Percentiles rank a stretch among this genome's conserved stretches.
phyloP scores from a whole-genome alignment of 257 asterid genomes.

The Pogostemon cablin region DNA sequence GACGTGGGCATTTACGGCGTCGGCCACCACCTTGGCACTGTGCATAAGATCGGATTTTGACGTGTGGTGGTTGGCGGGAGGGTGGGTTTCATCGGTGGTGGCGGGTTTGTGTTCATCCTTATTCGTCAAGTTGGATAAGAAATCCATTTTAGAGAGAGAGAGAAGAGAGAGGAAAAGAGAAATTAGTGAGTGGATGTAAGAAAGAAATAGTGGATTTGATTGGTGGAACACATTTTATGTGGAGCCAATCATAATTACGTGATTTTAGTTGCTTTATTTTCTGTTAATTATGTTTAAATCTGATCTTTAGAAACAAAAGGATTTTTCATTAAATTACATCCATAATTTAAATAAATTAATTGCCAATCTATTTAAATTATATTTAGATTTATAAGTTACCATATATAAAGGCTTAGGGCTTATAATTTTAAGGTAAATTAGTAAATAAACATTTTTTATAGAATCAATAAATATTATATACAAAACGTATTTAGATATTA shows the following conservation, averaged over 20 bases:
- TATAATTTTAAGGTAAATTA: too few species aligned
- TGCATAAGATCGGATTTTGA: conserved; percentile 49
- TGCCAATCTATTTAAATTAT: too few species aligned
- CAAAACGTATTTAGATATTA: too few species aligned
- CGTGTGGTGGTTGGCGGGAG: conserved; percentile 27
- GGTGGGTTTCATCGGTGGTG: conserved; percentile 17
- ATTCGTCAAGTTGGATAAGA: conserved; percentile 33
- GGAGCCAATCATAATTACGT: conserved; percentile 1
- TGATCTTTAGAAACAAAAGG: too few species aligned
- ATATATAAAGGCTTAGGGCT: too few species aligned
- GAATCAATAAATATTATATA: too few species aligned
- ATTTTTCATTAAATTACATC: too few species aligned
- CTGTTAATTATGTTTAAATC: too few species aligned
- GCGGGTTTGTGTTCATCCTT: conserved; percentile 13
- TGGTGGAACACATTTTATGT: conserved; percentile 33
- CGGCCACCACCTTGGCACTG: conserved; percentile 62
- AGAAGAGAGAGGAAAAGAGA: neutral
- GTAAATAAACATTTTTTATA: too few species aligned
- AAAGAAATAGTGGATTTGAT: conserved; percentile 23
- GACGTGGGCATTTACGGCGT: conserved; percentile 48
- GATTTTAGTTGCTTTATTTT: neutral
- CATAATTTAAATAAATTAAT: too few species aligned
- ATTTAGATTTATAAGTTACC: too few species aligned
- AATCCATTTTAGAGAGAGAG: conserved; percentile 37
- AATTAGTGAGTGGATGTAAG: neutral